A percentile compares a stretch with the other conserved stretches of the same genome.
Conservation (phyloP, 1,284 basidiomycete species). For the Ustilago lituana region DNA sequence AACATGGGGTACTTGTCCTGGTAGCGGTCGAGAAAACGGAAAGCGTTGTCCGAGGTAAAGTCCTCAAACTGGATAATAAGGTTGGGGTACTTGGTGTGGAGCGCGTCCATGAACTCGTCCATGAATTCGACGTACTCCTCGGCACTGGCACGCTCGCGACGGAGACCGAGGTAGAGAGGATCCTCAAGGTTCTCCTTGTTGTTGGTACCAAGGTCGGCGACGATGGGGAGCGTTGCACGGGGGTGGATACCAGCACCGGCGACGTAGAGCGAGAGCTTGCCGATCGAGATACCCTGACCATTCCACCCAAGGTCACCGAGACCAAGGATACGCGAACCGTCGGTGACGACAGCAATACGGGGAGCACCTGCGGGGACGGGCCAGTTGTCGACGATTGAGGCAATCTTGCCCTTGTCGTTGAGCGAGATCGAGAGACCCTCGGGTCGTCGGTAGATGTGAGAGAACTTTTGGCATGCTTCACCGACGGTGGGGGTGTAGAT, state of each 20-base stretch:
- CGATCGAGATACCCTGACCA: slow-evolving; percentile 87
- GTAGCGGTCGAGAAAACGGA: slow-evolving; percentile 64
- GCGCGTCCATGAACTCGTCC: slow-evolving; percentile 89
- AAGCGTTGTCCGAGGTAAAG: slow-evolving; percentile 66
- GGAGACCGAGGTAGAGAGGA: slow-evolving; percentile 86
- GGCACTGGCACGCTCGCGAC: slow-evolving; percentile 64
- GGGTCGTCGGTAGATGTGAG: slow-evolving; percentile 79
- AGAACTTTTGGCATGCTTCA: slow-evolving; percentile 80
- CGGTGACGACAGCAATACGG: slow-evolving; percentile 70
- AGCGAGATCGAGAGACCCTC: slow-evolving; percentile 70
- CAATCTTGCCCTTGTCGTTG: slow-evolving; percentile 80
- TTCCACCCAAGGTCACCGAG: slow-evolving; percentile 81
- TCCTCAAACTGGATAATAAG: slow-evolving; percentile 84
- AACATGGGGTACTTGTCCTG: slow-evolving; percentile 64
- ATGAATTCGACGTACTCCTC: slow-evolving; percentile 75
- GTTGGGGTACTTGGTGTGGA: slow-evolving; percentile 74
- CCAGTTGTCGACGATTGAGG: slow-evolving; percentile 79
- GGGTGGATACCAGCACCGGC: slow-evolving; percentile 89
- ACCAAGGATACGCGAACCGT: slow-evolving; percentile 92
- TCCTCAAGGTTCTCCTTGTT: slow-evolving; percentile 83
- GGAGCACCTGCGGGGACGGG: slow-evolving; percentile 70
- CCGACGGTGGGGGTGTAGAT: slow-evolving; percentile 92
- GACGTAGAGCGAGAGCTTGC: slow-evolving; percentile 90
- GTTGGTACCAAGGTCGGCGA: slow-evolving; percentile 78
- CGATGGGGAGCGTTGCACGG: slow-evolving; percentile 84